These are phyloP conservation scores for Emergomyces orientalis DNA, from an alignment of 2,329 filamentous ascomycete species.

Conservation along the genomic window DNA sequence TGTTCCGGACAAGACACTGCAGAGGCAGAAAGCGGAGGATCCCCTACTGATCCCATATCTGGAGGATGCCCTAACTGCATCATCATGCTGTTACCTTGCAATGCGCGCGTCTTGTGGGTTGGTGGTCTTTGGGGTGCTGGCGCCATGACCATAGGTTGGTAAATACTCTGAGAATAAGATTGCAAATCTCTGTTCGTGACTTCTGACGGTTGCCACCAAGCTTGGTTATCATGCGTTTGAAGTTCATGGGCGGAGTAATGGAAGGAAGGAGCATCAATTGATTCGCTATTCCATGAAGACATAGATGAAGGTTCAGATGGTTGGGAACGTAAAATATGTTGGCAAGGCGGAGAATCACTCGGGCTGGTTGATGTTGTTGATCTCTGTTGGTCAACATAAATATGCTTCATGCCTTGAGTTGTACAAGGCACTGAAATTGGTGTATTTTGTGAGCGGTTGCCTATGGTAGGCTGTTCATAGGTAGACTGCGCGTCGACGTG, in stretches of 20 bases:
- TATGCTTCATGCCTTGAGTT: conserved; percentile 25
- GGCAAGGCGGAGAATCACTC: conserved; percentile 31
- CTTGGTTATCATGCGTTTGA: conserved; percentile 29
- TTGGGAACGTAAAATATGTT: conserved; percentile 29
- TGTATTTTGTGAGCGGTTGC: conserved; percentile 26
- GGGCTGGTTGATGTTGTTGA: conserved; percentile 25
- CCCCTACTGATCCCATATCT: conserved; percentile 24
- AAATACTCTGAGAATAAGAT: conserved; percentile 25
- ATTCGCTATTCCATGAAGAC: conserved; percentile 35
- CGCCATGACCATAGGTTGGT: conserved; percentile 28
- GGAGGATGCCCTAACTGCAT: conserved; percentile 31
- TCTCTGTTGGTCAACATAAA: conserved; percentile 25
- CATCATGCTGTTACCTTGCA: conserved; percentile 33
- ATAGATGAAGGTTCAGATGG: conserved; percentile 32
- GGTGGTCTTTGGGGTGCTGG: conserved; percentile 27
- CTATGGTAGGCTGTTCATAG: conserved; percentile 13
- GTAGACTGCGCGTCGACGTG: conserved; percentile 19
- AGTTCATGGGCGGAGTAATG: conserved; percentile 32
- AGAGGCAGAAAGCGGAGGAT: conserved; percentile 22
- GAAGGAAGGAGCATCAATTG: conserved; percentile 28
- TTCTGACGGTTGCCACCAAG: conserved; percentile 32
- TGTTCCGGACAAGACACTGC: conserved; percentile 11
- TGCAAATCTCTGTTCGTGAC: conserved; percentile 28
- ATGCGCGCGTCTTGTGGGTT: conserved; percentile 25
- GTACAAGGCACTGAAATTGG: conserved; percentile 27